Evolutionary conservation across 1,284 basidiomycete species (phyloP).

Genomic region (Earliella scabrosa): DNA sequence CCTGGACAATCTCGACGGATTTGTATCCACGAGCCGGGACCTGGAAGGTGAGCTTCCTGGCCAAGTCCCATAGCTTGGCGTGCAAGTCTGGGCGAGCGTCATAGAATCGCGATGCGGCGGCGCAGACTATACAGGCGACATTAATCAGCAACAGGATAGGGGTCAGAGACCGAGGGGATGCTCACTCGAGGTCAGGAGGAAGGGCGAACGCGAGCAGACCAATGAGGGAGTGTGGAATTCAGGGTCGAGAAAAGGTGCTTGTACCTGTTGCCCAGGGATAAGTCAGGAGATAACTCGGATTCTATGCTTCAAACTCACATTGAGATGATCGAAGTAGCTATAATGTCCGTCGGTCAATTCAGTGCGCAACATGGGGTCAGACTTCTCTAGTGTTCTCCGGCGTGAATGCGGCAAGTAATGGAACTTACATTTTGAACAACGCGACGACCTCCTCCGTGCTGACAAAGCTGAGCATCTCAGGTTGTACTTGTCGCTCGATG

Average conservation of each 20-base stretch:
- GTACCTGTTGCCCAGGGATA: constrained; percentile 52
- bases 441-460: constrained; percentile 85
- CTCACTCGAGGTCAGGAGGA: constrained; percentile 90
- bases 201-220: constrained; percentile 90
- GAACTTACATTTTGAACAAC: constrained; percentile 84
- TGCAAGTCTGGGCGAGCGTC: constrained; percentile 85
- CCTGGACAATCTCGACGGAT: constrained; percentile 94
- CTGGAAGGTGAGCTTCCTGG: constrained; percentile 91
- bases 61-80: constrained; percentile 78
- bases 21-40: constrained; percentile 90
- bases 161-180: neutral
- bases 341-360: constrained; percentile 14
- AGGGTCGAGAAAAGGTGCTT: constrained; percentile 76
- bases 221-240: constrained; percentile 92
- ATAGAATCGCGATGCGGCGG: constrained; percentile 93
- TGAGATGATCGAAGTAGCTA: constrained; percentile 80
- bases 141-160: constrained; percentile 8
- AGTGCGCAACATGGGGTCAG: constrained; percentile 12
- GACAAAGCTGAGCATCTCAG: constrained; percentile 88
- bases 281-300: constrained; percentile 18
- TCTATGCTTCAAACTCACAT: constrained; percentile 48
- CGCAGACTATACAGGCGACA: constrained; percentile 68
- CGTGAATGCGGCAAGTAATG: neutral
- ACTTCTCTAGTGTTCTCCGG: neutral
- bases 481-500: constrained; percentile 89